These are phyloP conservation scores for Neodidymelliopsis sp. DNA, from an alignment of 2,329 filamentous ascomycete species.

Conservation along the genomic window DNA sequence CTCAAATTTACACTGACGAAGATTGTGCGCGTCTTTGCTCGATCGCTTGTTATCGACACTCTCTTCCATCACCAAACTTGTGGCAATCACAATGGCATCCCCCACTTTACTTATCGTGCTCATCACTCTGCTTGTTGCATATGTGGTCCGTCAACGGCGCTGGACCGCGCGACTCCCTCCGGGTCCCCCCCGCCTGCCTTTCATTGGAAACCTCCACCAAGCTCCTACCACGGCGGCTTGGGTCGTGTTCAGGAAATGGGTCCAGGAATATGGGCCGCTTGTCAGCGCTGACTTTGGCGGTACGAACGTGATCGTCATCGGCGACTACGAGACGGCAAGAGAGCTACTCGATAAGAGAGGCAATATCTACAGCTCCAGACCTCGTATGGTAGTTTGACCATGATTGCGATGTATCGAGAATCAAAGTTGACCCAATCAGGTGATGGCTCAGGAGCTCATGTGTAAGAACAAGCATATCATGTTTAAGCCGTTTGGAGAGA, in stretches of 20 bases:
- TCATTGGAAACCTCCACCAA: constrained; percentile 47
- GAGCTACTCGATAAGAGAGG: constrained; percentile 62
- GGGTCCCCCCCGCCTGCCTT: constrained; percentile 36
- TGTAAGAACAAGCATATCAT: constrained; percentile 51
- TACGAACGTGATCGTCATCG: constrained; percentile 51
- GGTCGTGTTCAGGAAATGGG: constrained; percentile 43
- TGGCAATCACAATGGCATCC: too few relatives aligned
- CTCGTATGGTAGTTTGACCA: constrained; percentile 49
- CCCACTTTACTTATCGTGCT: too few relatives aligned
- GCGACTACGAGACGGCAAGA: constrained; percentile 57
- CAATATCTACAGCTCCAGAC: constrained; percentile 55
- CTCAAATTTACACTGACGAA: too few relatives aligned
- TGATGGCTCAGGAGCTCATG: constrained; percentile 59
- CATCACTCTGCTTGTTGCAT: too few relatives aligned
- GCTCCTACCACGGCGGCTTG: constrained; percentile 31
- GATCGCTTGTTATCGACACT: too few relatives aligned
- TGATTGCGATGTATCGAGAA: not conserved
- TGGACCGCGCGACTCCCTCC: too few relatives aligned
- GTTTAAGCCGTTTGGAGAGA: constrained; percentile 48
- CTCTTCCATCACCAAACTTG: too few relatives aligned
- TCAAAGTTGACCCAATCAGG: constrained; percentile 3
- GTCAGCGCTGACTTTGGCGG: constrained; percentile 42
- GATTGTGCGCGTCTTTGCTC: too few relatives aligned
- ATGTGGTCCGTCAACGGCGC: too few relatives aligned
- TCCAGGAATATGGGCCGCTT: constrained; percentile 45